Evolutionary conservation across 345 rosid species (phyloP).

Genomic region (Brassica carinata): DNA sequence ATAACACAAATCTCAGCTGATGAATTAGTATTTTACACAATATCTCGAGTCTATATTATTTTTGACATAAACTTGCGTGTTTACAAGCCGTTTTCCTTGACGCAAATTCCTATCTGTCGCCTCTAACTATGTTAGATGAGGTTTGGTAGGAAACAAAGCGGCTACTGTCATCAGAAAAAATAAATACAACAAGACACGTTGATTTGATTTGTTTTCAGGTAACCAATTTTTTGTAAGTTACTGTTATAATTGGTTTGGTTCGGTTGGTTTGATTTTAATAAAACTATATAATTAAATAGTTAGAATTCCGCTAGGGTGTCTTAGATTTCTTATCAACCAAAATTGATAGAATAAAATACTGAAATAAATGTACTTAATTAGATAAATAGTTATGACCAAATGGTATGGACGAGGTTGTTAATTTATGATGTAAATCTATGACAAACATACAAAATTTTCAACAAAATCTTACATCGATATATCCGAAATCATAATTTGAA

Average conservation of each 20-base stretch:
- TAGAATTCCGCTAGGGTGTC: neutral
- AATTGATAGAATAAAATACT: neutral
- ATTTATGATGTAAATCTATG: neutral
- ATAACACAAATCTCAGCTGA: too few species aligned
- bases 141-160: slow-evolving; percentile 35
- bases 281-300: neutral
- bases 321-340: neutral
- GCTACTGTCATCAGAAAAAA: slow-evolving; percentile 3
- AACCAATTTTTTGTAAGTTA: neutral
- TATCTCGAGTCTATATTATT: neutral
- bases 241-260: slow-evolving; percentile 10
- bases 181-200: neutral
- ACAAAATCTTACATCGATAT: too few species aligned
- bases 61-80: slow-evolving; percentile 34
- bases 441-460: neutral
- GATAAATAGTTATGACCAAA: neutral
- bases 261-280: neutral
- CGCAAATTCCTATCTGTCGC: slow-evolving; percentile 20
- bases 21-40: neutral
- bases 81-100: neutral
- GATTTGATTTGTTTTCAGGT: neutral
- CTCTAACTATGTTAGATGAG: slow-evolving; percentile 35
- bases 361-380: neutral
- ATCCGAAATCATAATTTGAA: neutral
- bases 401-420: neutral